Conservation (phyloP, 2,329 filamentous ascomycete genomes). For the Magnaporthiopsis incrustans region DNA sequence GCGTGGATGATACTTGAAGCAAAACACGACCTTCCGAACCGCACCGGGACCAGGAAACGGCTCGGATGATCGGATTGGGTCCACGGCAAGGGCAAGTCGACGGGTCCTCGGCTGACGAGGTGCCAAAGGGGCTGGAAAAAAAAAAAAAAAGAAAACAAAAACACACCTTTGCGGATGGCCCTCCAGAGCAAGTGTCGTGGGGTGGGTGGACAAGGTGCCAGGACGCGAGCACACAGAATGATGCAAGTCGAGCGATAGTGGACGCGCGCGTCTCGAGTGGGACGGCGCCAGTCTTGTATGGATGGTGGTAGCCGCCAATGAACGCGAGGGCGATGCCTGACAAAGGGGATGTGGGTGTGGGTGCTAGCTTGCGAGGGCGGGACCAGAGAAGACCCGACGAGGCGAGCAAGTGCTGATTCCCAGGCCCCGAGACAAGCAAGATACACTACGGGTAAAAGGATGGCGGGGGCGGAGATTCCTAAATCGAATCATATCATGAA, state of each 20-base stretch:
- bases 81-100: no score
- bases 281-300: neutral
- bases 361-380: neutral
- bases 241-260: neutral
- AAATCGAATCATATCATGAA: slow-evolving; percentile 1
- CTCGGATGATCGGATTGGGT: neutral
- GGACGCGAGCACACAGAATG: neutral
- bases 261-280: neutral
- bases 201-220: neutral
- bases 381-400: neutral
- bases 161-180: neutral
- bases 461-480: slow-evolving; percentile 7
- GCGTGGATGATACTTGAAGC: neutral
- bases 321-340: neutral
- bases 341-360: neutral
- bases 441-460: slow-evolving; percentile 9
- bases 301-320: neutral
- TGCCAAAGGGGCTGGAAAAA: no score
- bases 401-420: neutral
- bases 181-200: neutral
- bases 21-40: neutral
- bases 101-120: no score
- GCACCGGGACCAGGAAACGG: neutral
- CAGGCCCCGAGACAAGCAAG: slow-evolving; percentile 2
- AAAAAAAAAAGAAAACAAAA: neutral